Conservation (phyloP, 805 yeast species). For the Kuraishia ogatae region DNA sequence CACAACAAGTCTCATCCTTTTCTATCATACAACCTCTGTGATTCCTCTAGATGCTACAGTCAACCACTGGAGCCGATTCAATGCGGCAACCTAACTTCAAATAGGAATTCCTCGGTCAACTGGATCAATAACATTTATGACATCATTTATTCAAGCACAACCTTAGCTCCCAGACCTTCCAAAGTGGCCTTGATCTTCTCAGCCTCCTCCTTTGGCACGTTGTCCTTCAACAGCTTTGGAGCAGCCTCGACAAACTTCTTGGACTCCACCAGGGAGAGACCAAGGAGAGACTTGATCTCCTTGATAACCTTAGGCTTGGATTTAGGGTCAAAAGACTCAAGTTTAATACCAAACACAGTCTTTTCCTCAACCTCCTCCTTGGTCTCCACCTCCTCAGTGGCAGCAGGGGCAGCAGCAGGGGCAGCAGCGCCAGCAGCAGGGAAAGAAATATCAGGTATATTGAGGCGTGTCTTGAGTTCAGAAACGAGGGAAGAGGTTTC, state of each 20-base stretch:
- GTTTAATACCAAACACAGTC: slow-evolving; percentile 34
- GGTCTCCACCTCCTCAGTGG: slow-evolving; percentile 38
- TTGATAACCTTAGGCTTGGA: slow-evolving; percentile 95
- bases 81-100: too few relatives aligned
- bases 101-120: not conserved
- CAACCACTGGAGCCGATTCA: not conserved
- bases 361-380: slow-evolving; percentile 29
- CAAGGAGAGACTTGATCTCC: slow-evolving; percentile 88
- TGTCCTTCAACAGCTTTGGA: slow-evolving; percentile 92
- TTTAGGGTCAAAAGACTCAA: slow-evolving; percentile 51
- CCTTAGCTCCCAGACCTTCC: slow-evolving; percentile 94
- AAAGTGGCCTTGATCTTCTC: slow-evolving; percentile 89
- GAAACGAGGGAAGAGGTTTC: slow-evolving; percentile 86
- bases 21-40: not conserved
- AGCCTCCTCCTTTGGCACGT: slow-evolving; percentile 94
- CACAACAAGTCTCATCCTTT: not conserved
- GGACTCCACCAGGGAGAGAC: slow-evolving; percentile 90
- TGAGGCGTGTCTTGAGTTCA: slow-evolving; percentile 72
- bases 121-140: not conserved
- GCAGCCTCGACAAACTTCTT: slow-evolving; percentile 98
- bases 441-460: slow-evolving; percentile 89
- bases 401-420: slow-evolving; percentile 57
- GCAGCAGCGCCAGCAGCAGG: slow-evolving; percentile 60
- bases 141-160: slow-evolving; percentile 61
- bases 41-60: not conserved